A percentile compares a stretch with the other conserved stretches of the same genome.
Evolutionary conservation across 179 eudicot genomes (phyloP).

Genomic region (Patellifolia procumbens): DNA sequence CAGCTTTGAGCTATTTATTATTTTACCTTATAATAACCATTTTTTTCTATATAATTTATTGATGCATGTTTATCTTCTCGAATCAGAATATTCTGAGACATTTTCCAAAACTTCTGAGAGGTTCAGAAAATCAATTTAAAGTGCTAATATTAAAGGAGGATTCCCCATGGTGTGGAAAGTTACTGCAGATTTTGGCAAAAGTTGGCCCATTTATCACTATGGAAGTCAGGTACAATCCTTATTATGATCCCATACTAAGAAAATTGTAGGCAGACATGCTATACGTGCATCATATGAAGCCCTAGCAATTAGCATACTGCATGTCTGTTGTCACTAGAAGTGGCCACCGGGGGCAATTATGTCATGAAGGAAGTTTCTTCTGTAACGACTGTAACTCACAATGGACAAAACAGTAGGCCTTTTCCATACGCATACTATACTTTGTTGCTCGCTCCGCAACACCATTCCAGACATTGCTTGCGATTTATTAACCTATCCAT

Average conservation of each 20-base stretch:
- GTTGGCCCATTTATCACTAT: constrained; percentile 56
- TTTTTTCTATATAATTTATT: not conserved
- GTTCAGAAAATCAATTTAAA: constrained; percentile 59
- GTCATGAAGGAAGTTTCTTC: not conserved
- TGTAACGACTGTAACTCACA: not conserved
- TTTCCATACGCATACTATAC: not conserved
- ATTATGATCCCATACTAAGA: constrained; percentile 10
- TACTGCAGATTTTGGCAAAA: constrained; percentile 60
- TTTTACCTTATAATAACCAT: not conserved
- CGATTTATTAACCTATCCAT: not conserved
- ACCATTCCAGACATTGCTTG: not conserved
- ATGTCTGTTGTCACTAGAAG: not conserved
- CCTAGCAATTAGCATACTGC: not conserved
- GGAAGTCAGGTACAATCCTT: constrained; percentile 52
- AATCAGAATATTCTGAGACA: constrained; percentile 56
- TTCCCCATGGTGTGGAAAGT: constrained; percentile 45
- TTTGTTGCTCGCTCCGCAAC: not conserved
- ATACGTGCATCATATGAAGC: not conserved
- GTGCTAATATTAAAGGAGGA: constrained; percentile 48
- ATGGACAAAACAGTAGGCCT: not conserved
- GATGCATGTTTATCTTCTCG: constrained; percentile 15
- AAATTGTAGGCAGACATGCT: not conserved
- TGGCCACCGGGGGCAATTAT: not conserved
- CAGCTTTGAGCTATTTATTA: not conserved
- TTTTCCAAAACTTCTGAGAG: constrained; percentile 80